Evolutionary conservation across 768 basidiomycete genomes (phyloP).

Genomic region (Hirschioporus abietinus): DNA sequence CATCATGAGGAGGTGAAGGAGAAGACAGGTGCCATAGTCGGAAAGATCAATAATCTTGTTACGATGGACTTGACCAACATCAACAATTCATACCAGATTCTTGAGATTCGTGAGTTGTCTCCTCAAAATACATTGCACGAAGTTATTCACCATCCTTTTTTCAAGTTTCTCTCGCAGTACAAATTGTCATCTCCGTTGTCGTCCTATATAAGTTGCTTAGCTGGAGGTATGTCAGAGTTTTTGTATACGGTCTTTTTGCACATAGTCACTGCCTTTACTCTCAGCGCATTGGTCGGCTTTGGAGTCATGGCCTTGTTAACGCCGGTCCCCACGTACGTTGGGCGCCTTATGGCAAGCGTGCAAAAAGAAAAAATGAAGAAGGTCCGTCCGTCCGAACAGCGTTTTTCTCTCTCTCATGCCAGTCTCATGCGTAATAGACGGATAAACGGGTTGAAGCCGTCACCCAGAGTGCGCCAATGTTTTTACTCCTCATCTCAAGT

Average conservation of each 20-base stretch:
- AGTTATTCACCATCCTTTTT: not conserved
- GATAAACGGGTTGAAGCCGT: slow-evolving; percentile 32
- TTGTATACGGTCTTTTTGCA: not conserved
- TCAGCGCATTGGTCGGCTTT: slow-evolving; percentile 32
- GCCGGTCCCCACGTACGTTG: slow-evolving; percentile 32
- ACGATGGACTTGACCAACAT: slow-evolving; percentile 47
- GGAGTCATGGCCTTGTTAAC: slow-evolving; percentile 28
- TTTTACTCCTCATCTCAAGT: not conserved
- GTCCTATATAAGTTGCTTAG: slow-evolving; percentile 11
- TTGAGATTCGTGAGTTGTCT: not conserved
- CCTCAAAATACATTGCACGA: not conserved
- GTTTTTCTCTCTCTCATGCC: not conserved
- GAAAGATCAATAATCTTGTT: slow-evolving; percentile 74
- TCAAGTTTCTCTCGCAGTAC: not conserved
- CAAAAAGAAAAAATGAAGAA: slow-evolving; percentile 32
- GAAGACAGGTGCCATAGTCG: slow-evolving; percentile 27
- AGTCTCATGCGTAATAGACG: slow-evolving; percentile 19
- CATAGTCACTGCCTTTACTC: not conserved
- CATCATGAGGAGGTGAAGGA: not conserved
- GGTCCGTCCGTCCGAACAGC: slow-evolving; percentile 10
- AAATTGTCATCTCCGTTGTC: not conserved
- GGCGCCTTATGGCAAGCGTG: slow-evolving; percentile 23
- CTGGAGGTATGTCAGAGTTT: slow-evolving; percentile 16
- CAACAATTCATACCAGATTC: not conserved
- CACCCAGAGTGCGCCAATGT: slow-evolving; percentile 24